These are phyloP conservation scores for Geranium rotundifolium DNA, from an alignment of 345 rosid species.

Conservation along the genomic window DNA sequence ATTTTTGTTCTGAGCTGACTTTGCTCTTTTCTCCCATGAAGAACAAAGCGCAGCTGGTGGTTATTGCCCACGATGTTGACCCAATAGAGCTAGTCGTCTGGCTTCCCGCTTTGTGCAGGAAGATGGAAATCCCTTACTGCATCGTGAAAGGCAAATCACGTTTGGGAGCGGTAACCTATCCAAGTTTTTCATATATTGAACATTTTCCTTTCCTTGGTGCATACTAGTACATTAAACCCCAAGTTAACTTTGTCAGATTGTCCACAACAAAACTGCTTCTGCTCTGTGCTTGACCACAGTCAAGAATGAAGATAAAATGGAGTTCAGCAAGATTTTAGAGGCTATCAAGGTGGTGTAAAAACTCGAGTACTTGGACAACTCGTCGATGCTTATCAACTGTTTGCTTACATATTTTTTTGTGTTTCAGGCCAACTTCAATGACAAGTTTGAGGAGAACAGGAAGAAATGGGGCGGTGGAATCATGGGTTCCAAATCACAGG, in stretches of 20 bases:
- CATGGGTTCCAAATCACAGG: slow-evolving; percentile 82
- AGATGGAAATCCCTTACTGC: slow-evolving; percentile 43
- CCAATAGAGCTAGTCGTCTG: slow-evolving; percentile 45
- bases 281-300: slow-evolving; percentile 60
- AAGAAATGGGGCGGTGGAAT: slow-evolving; percentile 86
- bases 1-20: neutral
- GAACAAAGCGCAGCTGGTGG: slow-evolving; percentile 54
- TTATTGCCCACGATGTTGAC: slow-evolving; percentile 50
- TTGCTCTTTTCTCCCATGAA: slow-evolving; percentile 2
- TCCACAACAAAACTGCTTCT: slow-evolving; percentile 61
- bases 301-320: slow-evolving; percentile 62
- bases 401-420: neutral
- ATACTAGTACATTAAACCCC: neutral
- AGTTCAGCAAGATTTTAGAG: slow-evolving; percentile 58
- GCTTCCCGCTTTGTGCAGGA: slow-evolving; percentile 45
- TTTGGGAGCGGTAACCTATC: slow-evolving; percentile 26
- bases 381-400: too few relatives aligned
- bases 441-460: slow-evolving; percentile 60
- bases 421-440: slow-evolving; percentile 56
- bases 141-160: slow-evolving; percentile 45
- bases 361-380: too few relatives aligned
- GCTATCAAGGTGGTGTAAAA: slow-evolving; percentile 49
- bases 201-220: too few relatives aligned
- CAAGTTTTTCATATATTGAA: too few relatives aligned
- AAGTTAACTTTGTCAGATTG: slow-evolving; percentile 24